Evolutionary conservation across 768 basidiomycete genomes (phyloP).

Genomic region (Amanita jacksonii): DNA sequence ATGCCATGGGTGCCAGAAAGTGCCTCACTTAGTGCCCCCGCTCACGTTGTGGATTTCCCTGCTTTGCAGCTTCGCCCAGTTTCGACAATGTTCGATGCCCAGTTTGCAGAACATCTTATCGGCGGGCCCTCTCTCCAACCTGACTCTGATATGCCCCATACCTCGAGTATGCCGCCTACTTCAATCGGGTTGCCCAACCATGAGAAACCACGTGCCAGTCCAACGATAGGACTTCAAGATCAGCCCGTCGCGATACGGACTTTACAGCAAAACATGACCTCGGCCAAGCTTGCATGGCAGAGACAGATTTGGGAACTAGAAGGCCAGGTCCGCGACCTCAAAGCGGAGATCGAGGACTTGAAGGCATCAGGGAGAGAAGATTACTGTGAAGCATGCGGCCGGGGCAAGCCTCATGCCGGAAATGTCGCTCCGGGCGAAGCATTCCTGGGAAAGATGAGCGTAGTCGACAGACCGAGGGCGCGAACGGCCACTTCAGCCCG

Average conservation of each 20-base stretch:
- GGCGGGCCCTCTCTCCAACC: constrained; percentile 28
- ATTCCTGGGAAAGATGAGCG: constrained; percentile 22
- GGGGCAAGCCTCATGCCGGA: constrained; percentile 23
- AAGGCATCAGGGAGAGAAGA: constrained; percentile 21
- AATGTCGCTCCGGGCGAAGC: constrained; percentile 2
- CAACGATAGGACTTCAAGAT: constrained; percentile 13
- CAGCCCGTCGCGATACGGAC: constrained; percentile 37
- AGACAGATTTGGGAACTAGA: constrained; percentile 69
- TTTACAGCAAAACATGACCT: constrained; percentile 52
- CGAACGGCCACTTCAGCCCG: constrained; percentile 58
- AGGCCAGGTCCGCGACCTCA: constrained; percentile 61
- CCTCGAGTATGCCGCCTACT: constrained; percentile 36
- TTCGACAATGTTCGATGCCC: constrained; percentile 65
- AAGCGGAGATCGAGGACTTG: constrained; percentile 55
- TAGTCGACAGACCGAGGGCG: constrained; percentile 57
- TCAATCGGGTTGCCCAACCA: constrained; percentile 16
- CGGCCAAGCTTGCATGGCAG: constrained; percentile 57
- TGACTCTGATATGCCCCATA: constrained; percentile 43
- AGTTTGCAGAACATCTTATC: constrained; percentile 47
- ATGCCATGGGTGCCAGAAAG: constrained; percentile 20
- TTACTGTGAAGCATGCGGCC: constrained; percentile 55
- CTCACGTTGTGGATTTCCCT: constrained; percentile 52
- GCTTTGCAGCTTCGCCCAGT: constrained; percentile 64
- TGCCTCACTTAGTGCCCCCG: constrained; percentile 54
- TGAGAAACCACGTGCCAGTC: constrained; percentile 14